Conservation (phyloP, 2,329 filamentous ascomycete genomes). For the Aaosphaeria arxii region DNA sequence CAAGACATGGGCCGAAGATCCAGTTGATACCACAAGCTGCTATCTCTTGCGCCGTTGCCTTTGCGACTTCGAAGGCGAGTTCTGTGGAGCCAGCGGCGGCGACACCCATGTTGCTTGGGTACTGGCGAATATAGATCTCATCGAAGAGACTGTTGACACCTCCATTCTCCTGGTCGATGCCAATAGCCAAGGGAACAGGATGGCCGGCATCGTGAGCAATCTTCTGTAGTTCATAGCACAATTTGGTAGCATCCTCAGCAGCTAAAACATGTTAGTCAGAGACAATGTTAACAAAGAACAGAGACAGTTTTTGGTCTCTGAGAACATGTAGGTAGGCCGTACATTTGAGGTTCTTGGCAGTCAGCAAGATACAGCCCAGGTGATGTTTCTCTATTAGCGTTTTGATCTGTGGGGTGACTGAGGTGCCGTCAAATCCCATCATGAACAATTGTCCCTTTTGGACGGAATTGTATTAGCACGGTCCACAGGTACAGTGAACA, state of each 20-base stretch:
- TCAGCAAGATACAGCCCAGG: conserved; percentile 81
- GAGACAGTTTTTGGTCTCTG: neutral
- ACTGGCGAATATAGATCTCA: conserved; percentile 92
- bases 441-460: conserved; percentile 72
- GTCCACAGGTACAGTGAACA: conserved; percentile 6
- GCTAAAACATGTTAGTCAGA: conserved; percentile 54
- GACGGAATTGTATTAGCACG: conserved; percentile 40
- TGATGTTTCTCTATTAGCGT: conserved; percentile 80
- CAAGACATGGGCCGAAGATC: conserved; percentile 89
- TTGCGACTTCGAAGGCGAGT: conserved; percentile 84
- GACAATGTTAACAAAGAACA: neutral
- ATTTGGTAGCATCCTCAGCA: conserved; percentile 80
- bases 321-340: conserved; percentile 19
- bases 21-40: conserved; percentile 92
- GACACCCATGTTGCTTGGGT: conserved; percentile 93
- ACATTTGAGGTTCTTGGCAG: conserved; percentile 85
- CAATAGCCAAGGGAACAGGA: conserved; percentile 83
- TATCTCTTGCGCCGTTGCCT: conserved; percentile 89
- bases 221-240: conserved; percentile 88
- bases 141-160: conserved; percentile 96
- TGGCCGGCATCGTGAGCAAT: conserved; percentile 90
- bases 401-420: conserved; percentile 78
- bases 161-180: conserved; percentile 95
- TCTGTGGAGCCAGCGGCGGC: conserved; percentile 86
- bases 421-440: conserved; percentile 83